These are phyloP conservation scores for Nothophoma quercina DNA, from an alignment of 2,329 filamentous ascomycete species.

Conservation along the genomic window DNA sequence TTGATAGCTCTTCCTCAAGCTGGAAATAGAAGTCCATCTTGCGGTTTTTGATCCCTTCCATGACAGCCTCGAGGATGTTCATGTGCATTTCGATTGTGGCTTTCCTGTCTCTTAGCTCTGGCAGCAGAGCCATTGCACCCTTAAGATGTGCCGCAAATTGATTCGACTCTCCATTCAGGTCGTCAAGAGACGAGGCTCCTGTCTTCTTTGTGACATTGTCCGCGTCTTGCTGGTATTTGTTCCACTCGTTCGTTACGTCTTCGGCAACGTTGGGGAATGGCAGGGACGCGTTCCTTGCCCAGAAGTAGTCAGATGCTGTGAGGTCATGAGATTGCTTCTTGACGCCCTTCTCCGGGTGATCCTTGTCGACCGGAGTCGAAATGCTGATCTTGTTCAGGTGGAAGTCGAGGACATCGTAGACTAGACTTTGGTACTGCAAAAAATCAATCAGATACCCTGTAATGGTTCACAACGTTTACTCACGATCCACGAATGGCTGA, in stretches of 20 bases:
- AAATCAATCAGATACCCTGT: not conserved
- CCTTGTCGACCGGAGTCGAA: constrained; percentile 80
- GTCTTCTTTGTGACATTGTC: constrained; percentile 95
- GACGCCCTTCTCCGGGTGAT: constrained; percentile 74
- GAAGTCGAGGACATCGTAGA: constrained; percentile 80
- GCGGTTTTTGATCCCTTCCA: constrained; percentile 88
- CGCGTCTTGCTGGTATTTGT: constrained; percentile 93
- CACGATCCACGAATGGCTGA: constrained; percentile 90
- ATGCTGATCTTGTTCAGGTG: constrained; percentile 94
- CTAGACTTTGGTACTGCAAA: constrained; percentile 75
- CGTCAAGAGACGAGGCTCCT: constrained; percentile 89
- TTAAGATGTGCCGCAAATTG: constrained; percentile 94
- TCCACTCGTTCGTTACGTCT: constrained; percentile 92
- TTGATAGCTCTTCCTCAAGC: constrained; percentile 89
- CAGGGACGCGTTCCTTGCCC: constrained; percentile 87
- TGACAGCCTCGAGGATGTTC: constrained; percentile 86
- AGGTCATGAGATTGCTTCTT: constrained; percentile 91
- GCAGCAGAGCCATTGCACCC: constrained; percentile 90
- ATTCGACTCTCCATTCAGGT: constrained; percentile 87
- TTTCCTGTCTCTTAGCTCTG: constrained; percentile 91
- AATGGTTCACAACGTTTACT: not conserved
- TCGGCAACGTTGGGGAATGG: constrained; percentile 97
- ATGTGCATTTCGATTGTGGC: constrained; percentile 87
- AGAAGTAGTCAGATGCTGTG: constrained; percentile 92
- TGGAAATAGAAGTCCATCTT: constrained; percentile 97